Evolutionary conservation across 352 stramenopile genomes (phyloP).

Genomic region (Pythium graminicola): DNA sequence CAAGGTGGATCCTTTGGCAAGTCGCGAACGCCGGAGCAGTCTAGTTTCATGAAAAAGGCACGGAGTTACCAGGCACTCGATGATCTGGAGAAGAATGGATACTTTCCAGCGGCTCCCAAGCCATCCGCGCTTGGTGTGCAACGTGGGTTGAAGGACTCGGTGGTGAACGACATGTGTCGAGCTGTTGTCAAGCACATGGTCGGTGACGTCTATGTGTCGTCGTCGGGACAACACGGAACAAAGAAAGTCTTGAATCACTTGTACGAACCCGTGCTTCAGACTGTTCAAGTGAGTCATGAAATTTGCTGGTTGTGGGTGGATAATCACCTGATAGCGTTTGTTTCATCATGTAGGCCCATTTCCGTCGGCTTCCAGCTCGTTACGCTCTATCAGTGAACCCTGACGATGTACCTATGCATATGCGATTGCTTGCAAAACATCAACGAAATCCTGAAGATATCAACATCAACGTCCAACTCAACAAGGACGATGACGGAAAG

Average conservation of each 20-base stretch:
- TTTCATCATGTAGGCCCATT: constrained; percentile 45
- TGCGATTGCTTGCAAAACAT: constrained; percentile 76
- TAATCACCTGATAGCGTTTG: background rate
- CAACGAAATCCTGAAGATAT: constrained; percentile 76
- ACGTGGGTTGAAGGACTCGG: constrained; percentile 75
- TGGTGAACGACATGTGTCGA: constrained; percentile 85
- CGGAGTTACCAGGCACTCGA: constrained; percentile 70
- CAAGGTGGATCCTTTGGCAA: constrained; percentile 66
- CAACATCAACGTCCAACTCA: constrained; percentile 73
- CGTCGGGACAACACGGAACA: constrained; percentile 50
- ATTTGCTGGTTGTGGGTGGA: too few species aligned
- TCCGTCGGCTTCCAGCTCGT: constrained; percentile 67
- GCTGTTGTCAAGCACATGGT: constrained; percentile 87
- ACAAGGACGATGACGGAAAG: constrained; percentile 85
- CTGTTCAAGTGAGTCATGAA: constrained; percentile 30
- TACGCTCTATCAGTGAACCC: constrained; percentile 82
- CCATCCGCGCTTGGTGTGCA: constrained; percentile 74
- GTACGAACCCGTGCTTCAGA: constrained; percentile 81
- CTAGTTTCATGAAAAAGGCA: constrained; percentile 67
- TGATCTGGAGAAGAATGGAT: constrained; percentile 80
- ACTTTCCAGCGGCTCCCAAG: constrained; percentile 70
- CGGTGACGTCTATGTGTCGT: constrained; percentile 76
- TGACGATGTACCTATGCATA: constrained; percentile 84
- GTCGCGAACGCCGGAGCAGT: constrained; percentile 20
- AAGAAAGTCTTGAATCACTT: constrained; percentile 82